Conservation (phyloP, 192 early-diverging fungal genomes). For the Piromyces finnis region DNA sequence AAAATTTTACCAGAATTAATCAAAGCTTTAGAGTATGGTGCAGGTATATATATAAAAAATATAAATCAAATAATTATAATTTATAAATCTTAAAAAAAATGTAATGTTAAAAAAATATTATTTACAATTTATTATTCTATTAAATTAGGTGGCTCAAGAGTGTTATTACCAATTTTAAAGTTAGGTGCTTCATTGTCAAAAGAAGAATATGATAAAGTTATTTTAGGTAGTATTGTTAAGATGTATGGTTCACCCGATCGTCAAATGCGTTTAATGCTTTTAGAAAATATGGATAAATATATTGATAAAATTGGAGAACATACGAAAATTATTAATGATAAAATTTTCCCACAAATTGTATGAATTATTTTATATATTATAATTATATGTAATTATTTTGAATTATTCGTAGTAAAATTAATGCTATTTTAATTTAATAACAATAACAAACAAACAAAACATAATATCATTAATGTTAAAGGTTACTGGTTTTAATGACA, state of each 20-base stretch:
- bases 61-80: too few species aligned
- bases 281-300: slow-evolving; percentile 62
- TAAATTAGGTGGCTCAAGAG: slow-evolving; percentile 37
- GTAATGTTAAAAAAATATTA: too few species aligned
- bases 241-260: slow-evolving; percentile 81
- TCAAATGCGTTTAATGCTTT: slow-evolving; percentile 59
- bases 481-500: slow-evolving; percentile 75
- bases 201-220: slow-evolving; percentile 50
- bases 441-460: too few species aligned
- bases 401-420: background rate
- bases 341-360: slow-evolving; percentile 76
- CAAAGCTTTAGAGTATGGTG: slow-evolving; percentile 62
- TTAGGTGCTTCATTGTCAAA: slow-evolving; percentile 54
- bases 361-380: slow-evolving; percentile 1
- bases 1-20: slow-evolving; percentile 87
- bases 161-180: slow-evolving; percentile 60
- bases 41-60: slow-evolving; percentile 11
- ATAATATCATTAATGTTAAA: background rate
- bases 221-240: slow-evolving; percentile 45
- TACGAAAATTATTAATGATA: slow-evolving; percentile 48
- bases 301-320: slow-evolving; percentile 30
- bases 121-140: too few species aligned
- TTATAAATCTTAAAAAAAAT: too few species aligned
- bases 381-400: background rate
- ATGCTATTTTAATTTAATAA: too few species aligned